Conservation (phyloP, 129 eudicot species). For the Helianthus tuberosus region DNA sequence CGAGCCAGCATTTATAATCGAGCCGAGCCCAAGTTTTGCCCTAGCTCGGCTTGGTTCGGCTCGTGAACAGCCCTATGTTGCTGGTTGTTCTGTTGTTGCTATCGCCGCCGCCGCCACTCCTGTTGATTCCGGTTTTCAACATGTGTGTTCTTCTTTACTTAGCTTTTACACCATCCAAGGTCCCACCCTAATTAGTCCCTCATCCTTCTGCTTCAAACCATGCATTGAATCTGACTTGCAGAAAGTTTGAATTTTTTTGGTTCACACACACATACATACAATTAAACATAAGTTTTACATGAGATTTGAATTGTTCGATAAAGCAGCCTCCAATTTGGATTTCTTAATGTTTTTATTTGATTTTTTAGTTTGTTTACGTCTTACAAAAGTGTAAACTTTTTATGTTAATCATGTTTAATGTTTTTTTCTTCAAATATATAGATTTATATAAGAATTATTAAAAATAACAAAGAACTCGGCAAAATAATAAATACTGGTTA, state of each 20-base stretch:
- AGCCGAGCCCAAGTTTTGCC: no score
- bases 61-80: background rate
- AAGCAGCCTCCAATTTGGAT: background rate
- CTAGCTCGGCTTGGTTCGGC: no score
- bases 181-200: slow-evolving; percentile 25
- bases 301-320: background rate
- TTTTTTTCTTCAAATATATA: no score
- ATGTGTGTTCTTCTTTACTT: slow-evolving; percentile 50
- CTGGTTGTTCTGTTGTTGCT: slow-evolving; percentile 45
- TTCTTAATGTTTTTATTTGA: background rate
- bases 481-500: no score
- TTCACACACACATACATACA: background rate
- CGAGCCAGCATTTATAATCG: no score
- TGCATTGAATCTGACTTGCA: slow-evolving; percentile 31
- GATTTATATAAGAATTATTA: no score
- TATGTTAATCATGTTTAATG: no score
- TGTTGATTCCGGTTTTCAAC: slow-evolving; percentile 51
- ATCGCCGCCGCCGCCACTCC: slow-evolving; percentile 41
- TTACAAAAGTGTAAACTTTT: no score
- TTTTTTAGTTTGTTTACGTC: no score
- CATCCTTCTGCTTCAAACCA: slow-evolving; percentile 19
- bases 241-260: slow-evolving; percentile 19
- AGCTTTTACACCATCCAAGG: slow-evolving; percentile 47
- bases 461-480: no score
- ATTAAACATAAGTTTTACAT: background rate